Base-by-base conservation (phyloP, 1,284 basidiomycete species). In the Papiliotrema laurentii region DNA sequence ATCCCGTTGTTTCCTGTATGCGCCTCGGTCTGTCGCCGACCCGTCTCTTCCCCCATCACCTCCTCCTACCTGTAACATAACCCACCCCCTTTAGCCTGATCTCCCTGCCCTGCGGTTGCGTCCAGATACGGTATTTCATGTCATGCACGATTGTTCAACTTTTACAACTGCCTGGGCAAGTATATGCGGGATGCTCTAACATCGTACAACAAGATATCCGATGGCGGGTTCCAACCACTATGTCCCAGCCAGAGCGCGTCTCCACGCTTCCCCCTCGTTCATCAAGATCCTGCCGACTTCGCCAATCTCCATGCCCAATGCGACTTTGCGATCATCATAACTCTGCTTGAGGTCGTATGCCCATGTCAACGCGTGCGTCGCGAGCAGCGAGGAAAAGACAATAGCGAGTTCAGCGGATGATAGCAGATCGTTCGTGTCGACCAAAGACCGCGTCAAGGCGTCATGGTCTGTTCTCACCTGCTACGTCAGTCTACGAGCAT, bases 211-310 rank as follows among this genome's bases (percentile, higher is more conserved):
- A 10, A 21, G 19, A 41, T 41, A 41, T 13, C 7, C 18, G 9
- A 37, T 18, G 11, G 19, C 13, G 19, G 19, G 24, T 11, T 24
- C 14, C 16, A 31, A 13, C 41, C 6, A 36, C 21, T 30, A 46
- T 25, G 35, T 38, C n/a, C 72, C 72, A 0, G 72, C 72, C 43
- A 74, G 48, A 6, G 68, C 71, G 13, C 67, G 53, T 27, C 68
- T 58, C 73, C 72, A 74, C 22, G 50, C 60, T 21, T 74, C 74
- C 1, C 73, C 72, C 47, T 74, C 70, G 43, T 63, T 64, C 68
- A 73, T 73, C 55, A 74, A 58, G 16, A 74, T 70, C 42, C 70
- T 59, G 9, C 74, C 73, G 1, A 73, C 71, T 49, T 75, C 72
- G 9, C 71, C 64, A 34, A 71, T 67, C 54, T 75, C 74, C 62